These are phyloP conservation scores for Nemania abortiva DNA, from an alignment of 2,329 filamentous ascomycete genomes.

Conservation along the genomic window DNA sequence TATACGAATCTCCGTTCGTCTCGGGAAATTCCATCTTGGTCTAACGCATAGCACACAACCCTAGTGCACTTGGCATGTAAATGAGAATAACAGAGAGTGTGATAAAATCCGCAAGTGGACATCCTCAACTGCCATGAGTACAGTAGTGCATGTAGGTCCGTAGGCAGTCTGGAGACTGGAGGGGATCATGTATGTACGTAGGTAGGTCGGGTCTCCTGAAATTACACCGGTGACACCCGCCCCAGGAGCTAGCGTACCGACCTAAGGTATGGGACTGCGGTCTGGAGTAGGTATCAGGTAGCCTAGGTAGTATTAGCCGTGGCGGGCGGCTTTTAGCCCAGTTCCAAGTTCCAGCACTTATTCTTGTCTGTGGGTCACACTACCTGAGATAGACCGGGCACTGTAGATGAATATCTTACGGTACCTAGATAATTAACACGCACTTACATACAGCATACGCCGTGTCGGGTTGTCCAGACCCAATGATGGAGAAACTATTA, in stretches of 20 bases:
- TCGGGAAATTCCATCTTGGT: constrained; percentile 31
- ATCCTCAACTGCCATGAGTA: neutral
- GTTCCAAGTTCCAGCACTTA: neutral
- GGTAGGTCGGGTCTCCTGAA: constrained; percentile 1
- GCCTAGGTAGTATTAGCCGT: neutral
- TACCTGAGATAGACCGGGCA: neutral
- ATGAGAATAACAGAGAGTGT: neutral
- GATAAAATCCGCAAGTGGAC: constrained; percentile 16
- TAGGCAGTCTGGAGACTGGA: neutral
- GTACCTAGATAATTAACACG: no score
- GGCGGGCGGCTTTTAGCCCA: constrained; percentile 10
- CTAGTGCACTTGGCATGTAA: neutral
- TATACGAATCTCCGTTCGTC: constrained; percentile 20
- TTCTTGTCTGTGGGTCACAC: neutral
- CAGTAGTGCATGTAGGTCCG: no score
- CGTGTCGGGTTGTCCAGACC: constrained; percentile 5
- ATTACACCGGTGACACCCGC: constrained; percentile 4
- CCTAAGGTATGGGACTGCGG: neutral
- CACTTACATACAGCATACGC: neutral
- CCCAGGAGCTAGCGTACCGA: neutral
- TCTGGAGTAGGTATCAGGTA: neutral
- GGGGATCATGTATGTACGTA: neutral
- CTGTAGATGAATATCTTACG: no score
- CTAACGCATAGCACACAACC: neutral
- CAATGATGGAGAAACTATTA: neutral